Conservation (phyloP, 805 yeast genomes). For the Sugiyamaella smithiae region DNA sequence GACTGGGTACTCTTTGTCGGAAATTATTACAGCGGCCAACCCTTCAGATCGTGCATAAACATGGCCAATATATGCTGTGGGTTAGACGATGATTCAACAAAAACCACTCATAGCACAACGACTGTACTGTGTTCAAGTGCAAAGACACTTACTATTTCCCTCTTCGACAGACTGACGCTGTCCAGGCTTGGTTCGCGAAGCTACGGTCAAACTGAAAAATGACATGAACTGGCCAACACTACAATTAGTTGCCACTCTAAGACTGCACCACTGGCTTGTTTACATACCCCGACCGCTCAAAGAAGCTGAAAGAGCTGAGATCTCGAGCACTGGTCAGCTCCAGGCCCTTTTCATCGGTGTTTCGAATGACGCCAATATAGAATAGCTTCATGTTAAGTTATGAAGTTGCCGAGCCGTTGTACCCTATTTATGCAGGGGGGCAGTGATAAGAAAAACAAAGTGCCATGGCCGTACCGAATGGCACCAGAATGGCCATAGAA, state of each 20-base stretch:
- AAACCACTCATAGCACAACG: no score
- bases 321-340: conserved; percentile 82
- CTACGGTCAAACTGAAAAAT: conserved; percentile 86
- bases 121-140: no score
- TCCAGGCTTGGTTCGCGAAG: conserved; percentile 82
- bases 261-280: background rate
- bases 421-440: conserved; percentile 4
- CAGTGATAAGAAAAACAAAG: background rate
- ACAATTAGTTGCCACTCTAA: conserved; percentile 4
- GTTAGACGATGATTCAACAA: no score
- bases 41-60: conserved; percentile 90
- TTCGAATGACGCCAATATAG: conserved; percentile 82
- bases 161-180: conserved; percentile 95
- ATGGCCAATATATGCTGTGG: conserved; percentile 83
- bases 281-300: conserved; percentile 62
- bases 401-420: conserved; percentile 2
- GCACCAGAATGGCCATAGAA: no score
- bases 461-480: no score
- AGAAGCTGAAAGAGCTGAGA: conserved; percentile 80
- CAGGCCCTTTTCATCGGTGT: conserved; percentile 55
- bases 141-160: conserved; percentile 40
- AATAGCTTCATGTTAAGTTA: conserved; percentile 69
- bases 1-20: conserved; percentile 95
- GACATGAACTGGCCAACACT: conserved; percentile 91
- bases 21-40: conserved; percentile 82